These are phyloP conservation scores for Nannizzia gypsea DNA, from an alignment of 2,329 filamentous ascomycete species.

Conservation along the genomic window DNA sequence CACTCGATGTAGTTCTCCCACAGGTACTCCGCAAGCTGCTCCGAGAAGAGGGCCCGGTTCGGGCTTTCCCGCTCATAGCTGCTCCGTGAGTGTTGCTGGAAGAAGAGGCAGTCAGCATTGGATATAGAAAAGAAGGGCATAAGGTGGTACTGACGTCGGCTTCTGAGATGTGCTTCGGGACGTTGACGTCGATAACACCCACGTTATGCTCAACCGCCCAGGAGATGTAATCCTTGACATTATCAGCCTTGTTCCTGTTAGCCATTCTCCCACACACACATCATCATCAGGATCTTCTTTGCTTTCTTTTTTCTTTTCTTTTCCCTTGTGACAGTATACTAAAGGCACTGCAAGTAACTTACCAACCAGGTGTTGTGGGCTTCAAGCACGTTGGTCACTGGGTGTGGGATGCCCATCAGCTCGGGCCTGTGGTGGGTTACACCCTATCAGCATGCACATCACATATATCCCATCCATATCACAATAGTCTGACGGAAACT, in stretches of 20 bases:
- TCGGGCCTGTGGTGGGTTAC: conserved; percentile 46
- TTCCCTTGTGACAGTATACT: background rate
- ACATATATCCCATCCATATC: too few species aligned
- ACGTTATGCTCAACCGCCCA: conserved; percentile 71
- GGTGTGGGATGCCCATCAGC: conserved; percentile 54
- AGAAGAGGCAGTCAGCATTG: too few species aligned
- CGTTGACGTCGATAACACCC: conserved; percentile 80
- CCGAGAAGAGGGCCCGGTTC: conserved; percentile 45
- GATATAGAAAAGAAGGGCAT: too few species aligned
- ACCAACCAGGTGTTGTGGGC: conserved; percentile 83
- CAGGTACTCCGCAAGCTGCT: conserved; percentile 69
- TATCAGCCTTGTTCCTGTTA: conserved; percentile 55
- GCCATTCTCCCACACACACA: background rate
- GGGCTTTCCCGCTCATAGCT: conserved; percentile 36
- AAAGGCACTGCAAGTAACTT: conserved; percentile 35
- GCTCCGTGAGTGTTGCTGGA: conserved; percentile 3
- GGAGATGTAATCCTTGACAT: conserved; percentile 65
- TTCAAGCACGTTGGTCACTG: conserved; percentile 60
- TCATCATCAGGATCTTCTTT: background rate
- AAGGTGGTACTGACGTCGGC: conserved; percentile 40
- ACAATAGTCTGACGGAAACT: too few species aligned
- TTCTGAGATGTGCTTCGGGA: conserved; percentile 63
- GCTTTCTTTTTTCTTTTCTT: background rate
- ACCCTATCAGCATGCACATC: conserved; percentile 4
- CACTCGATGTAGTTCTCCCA: conserved; percentile 95